phyloP scores from a whole-genome alignment of 768 basidiomycete genomes.

The Agaricus blazei region DNA sequence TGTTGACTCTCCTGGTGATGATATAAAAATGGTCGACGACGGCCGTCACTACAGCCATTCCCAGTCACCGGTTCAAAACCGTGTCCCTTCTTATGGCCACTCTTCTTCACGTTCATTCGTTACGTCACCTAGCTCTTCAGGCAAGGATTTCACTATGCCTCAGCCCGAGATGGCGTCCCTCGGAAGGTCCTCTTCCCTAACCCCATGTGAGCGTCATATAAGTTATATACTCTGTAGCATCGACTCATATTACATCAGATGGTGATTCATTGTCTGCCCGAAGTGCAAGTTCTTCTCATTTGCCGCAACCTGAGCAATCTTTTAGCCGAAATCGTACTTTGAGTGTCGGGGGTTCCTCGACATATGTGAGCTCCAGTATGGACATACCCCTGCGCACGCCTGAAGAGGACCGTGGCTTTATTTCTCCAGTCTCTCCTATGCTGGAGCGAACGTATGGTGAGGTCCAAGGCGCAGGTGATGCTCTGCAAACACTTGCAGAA shows the following conservation, averaged over 20 bases:
- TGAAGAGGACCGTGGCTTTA: background rate
- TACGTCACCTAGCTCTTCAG: background rate
- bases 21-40: conserved; percentile 8
- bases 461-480: conserved; percentile 26
- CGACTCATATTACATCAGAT: background rate
- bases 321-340: background rate
- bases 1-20: conserved; percentile 14
- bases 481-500: conserved; percentile 30
- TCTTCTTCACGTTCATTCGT: background rate
- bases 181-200: background rate
- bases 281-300: conserved; percentile 6
- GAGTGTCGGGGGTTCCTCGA: conserved; percentile 1
- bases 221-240: background rate
- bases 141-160: background rate
- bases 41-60: conserved; percentile 14
- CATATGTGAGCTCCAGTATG: background rate
- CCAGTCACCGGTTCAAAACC: conserved; percentile 7
- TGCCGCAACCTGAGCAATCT: background rate
- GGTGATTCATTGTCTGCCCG: conserved; percentile 1
- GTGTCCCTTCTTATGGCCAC: conserved; percentile 9
- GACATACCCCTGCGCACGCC: background rate
- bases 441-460: background rate
- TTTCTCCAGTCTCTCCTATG: background rate
- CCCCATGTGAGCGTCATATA: background rate
- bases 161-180: background rate